Base-by-base conservation (phyloP, 352 stramenopile species). In the Globisporangium lucens region DNA sequence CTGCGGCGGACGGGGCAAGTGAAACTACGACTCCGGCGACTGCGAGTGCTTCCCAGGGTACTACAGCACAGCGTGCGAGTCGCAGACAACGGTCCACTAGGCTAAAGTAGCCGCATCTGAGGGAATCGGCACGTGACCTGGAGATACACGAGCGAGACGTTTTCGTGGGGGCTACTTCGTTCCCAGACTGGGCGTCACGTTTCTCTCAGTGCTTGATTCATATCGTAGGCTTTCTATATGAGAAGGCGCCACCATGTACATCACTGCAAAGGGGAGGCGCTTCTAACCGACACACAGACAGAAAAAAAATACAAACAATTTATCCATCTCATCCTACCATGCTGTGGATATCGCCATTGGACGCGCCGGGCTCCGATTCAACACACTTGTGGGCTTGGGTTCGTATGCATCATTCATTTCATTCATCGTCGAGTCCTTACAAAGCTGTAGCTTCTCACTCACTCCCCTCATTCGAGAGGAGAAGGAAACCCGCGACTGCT, bases 11-110 rank as follows among this genome's bases (percentile, higher is more conserved):
- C 90, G 95, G 49, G 96, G 97, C 70, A 98, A 97, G 67, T 99
- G 97, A 81, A 96, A 99, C 84, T 97, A 97, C 78, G 74, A 87
- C 36, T 90, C 87, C 29, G 97, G 96, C 72, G 69, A 96, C 57
- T 99, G 97, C 82, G 80, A 93, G 69, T 99, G 96, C 78, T 99
- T 98, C 73, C 81, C 82, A 30, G 94, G 94, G 4, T 99, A 98
- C 81, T 98, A 97, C 75, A 95, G 96, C 71, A 98, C 94, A 29
- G 78, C 80, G 46, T 99, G 96, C 83, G 78, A 86, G 53, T 83
- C 65, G 61, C 87, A 94, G 75, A 92, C 83, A 57, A 94, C 87
- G 6, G 87, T 93, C 53, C 82, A 88, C 73, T 94, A 90, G 75
- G 73, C 38, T 17, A 46, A 89, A 76, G 74, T 53, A 43, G 9